These are phyloP conservation scores for Enterocytospora artemiae DNA, from an alignment of 371 early-diverging fungal species.

Conservation along the genomic window DNA sequence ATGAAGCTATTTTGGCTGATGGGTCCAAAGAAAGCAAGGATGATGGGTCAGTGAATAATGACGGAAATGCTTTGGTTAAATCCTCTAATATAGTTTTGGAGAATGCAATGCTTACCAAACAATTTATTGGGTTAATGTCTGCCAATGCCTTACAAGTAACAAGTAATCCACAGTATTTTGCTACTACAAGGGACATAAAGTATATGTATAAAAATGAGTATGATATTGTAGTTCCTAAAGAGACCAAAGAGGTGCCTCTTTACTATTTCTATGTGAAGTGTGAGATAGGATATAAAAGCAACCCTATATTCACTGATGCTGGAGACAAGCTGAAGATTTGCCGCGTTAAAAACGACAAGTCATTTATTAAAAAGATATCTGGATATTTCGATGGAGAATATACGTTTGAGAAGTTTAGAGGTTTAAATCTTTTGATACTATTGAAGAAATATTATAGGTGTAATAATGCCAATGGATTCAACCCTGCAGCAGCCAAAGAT, in stretches of 20 bases:
- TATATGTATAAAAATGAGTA: slow-evolving; percentile 23
- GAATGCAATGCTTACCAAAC: slow-evolving; percentile 80
- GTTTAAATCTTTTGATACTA: slow-evolving; percentile 28
- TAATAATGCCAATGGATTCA: slow-evolving; percentile 15
- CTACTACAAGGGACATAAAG: slow-evolving; percentile 66
- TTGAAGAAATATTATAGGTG: slow-evolving; percentile 4
- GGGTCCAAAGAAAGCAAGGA: too few species aligned
- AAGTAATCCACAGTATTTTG: slow-evolving; percentile 70
- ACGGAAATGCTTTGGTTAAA: too few species aligned
- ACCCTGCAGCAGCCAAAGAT: slow-evolving; percentile 9
- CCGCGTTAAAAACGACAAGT: slow-evolving; percentile 2
- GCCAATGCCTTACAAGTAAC: slow-evolving; percentile 80
- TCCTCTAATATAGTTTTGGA: slow-evolving; percentile 72
- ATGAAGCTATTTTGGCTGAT: too few species aligned
- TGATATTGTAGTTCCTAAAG: slow-evolving; percentile 17
- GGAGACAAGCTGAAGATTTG: background rate
- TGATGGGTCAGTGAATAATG: too few species aligned
- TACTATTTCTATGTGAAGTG: slow-evolving; percentile 42
- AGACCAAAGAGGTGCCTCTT: slow-evolving; percentile 34
- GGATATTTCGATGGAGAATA: slow-evolving; percentile 38
- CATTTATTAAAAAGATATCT: slow-evolving; percentile 26
- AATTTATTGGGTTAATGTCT: slow-evolving; percentile 73
- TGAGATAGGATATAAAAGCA: slow-evolving; percentile 35
- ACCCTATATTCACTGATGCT: slow-evolving; percentile 8
- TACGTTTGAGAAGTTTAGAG: slow-evolving; percentile 31